A percentile compares a stretch with the other conserved stretches of the same genome.
Conservation (phyloP, 2,329 filamentous ascomycete genomes). For the Colletotrichum sp. region DNA sequence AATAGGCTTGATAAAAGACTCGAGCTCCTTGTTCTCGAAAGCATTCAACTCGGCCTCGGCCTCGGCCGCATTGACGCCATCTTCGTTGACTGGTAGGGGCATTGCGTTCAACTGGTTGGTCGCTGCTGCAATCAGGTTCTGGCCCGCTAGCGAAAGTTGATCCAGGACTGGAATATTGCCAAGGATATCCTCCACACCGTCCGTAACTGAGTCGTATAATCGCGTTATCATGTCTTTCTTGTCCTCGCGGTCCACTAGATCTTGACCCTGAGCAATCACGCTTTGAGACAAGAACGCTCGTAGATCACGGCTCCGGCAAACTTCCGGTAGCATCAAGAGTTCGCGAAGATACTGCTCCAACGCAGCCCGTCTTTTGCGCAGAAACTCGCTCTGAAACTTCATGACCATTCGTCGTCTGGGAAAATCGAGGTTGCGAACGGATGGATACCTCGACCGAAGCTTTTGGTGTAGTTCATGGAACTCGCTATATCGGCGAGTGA, state of each 20-base stretch:
- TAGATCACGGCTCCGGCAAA: slow-evolving; percentile 91
- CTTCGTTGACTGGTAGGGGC: slow-evolving; percentile 57
- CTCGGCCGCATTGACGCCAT: slow-evolving; percentile 65
- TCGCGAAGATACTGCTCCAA: slow-evolving; percentile 86
- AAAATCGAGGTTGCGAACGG: slow-evolving; percentile 89
- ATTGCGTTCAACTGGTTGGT: slow-evolving; percentile 66
- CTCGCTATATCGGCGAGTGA: slow-evolving; percentile 94
- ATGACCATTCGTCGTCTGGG: slow-evolving; percentile 91
- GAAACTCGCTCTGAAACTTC: slow-evolving; percentile 95
- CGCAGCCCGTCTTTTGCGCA: slow-evolving; percentile 84
- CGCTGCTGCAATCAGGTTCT: slow-evolving; percentile 84
- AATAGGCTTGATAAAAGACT: slow-evolving; percentile 97
- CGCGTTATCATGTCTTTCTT: slow-evolving; percentile 91
- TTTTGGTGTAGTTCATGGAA: slow-evolving; percentile 96
- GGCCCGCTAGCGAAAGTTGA: slow-evolving; percentile 89
- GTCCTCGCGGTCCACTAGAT: slow-evolving; percentile 62
- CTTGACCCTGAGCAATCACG: slow-evolving; percentile 70
- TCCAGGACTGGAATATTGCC: slow-evolving; percentile 96
- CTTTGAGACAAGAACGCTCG: slow-evolving; percentile 92
- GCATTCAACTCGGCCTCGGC: slow-evolving; percentile 93
- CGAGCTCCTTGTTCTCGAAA: slow-evolving; percentile 86
- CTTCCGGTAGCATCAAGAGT: slow-evolving; percentile 85
- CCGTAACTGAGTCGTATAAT: slow-evolving; percentile 94
- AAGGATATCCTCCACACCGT: slow-evolving; percentile 97
- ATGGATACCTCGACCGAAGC: slow-evolving; percentile 82